Percentiles rank a stretch among this genome's conserved stretches.
Evolutionary conservation across 768 basidiomycete genomes (phyloP).

Genomic region (Lactarius pseudohatsudake): DNA sequence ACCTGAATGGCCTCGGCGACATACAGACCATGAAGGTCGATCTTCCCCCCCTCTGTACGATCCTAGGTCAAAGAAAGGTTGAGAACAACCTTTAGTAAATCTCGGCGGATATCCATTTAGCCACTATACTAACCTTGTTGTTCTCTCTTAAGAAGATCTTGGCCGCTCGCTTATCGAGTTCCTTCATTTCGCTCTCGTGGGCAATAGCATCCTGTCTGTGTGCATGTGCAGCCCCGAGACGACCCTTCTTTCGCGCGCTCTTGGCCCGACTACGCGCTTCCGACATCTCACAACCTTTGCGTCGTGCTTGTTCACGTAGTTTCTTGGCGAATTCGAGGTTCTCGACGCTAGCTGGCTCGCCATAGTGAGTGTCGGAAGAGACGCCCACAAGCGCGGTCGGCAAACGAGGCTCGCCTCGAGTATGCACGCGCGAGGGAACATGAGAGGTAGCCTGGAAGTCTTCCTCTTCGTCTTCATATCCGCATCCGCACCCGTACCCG

Average conservation of each 20-base stretch:
- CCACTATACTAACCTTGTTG: conserved; percentile 12
- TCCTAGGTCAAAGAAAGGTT: not conserved
- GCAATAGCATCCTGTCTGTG: not conserved
- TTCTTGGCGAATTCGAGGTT: not conserved
- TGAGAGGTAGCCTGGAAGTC: not conserved
- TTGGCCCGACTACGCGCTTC: conserved; percentile 3
- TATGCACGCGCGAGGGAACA: not conserved
- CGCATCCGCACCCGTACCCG: too few species aligned
- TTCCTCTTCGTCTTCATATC: too few species aligned
- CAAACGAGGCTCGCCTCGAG: not conserved
- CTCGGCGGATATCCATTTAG: not conserved
- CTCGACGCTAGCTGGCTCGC: not conserved
- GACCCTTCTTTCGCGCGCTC: conserved; percentile 1
- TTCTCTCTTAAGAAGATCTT: conserved; percentile 9
- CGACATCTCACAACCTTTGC: not conserved
- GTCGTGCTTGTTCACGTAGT: conserved; percentile 8
- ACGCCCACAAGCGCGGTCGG: too few species aligned
- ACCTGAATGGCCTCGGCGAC: conserved; percentile 5
- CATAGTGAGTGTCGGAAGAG: not conserved
- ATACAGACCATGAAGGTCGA: conserved; percentile 18
- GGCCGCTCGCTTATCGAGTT: conserved; percentile 3
- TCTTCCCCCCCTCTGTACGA: not conserved
- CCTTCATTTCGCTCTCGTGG: not conserved
- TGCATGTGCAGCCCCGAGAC: not conserved
- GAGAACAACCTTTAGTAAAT: not conserved